Conservation (phyloP, 352 stramenopile genomes). For the Globisporangium carolinianum region DNA sequence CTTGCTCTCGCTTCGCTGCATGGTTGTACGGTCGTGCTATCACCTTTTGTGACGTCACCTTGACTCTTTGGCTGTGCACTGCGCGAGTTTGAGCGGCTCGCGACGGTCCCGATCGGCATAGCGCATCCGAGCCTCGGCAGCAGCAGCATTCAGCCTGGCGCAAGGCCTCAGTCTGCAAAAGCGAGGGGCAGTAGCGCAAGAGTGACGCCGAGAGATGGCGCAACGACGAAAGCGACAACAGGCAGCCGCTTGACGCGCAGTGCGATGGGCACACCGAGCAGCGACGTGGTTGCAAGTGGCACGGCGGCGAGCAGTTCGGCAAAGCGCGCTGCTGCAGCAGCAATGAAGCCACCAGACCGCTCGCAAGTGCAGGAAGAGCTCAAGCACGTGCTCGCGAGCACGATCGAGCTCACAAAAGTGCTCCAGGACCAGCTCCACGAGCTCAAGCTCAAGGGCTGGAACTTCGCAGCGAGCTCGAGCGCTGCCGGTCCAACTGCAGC, state of each 20-base stretch:
- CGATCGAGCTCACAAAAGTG: slow-evolving; percentile 63
- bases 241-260: slow-evolving; percentile 1
- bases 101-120: slow-evolving; percentile 42
- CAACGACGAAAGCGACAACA: neutral
- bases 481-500: slow-evolving; percentile 1
- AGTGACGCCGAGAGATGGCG: no score
- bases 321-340: slow-evolving; percentile 14
- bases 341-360: slow-evolving; percentile 31
- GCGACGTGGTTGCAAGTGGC: slow-evolving; percentile 2
- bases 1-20: neutral
- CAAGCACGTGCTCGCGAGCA: slow-evolving; percentile 48
- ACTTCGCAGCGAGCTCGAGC: slow-evolving; percentile 30
- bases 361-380: slow-evolving; percentile 68
- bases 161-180: slow-evolving; percentile 7
- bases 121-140: slow-evolving; percentile 2
- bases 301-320: neutral
- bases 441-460: slow-evolving; percentile 77
- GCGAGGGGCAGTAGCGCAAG: neutral
- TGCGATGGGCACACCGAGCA: neutral
- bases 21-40: no score
- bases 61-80: slow-evolving; percentile 38
- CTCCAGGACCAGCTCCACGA: slow-evolving; percentile 72
- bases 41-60: slow-evolving; percentile 14
- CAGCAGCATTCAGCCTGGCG: neutral
- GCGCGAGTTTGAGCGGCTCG: slow-evolving; percentile 66